Percentiles rank a stretch among this genome's conserved stretches.
Evolutionary conservation across 352 stramenopile genomes (phyloP).

Genomic region (Globisporangium orthogonon): DNA sequence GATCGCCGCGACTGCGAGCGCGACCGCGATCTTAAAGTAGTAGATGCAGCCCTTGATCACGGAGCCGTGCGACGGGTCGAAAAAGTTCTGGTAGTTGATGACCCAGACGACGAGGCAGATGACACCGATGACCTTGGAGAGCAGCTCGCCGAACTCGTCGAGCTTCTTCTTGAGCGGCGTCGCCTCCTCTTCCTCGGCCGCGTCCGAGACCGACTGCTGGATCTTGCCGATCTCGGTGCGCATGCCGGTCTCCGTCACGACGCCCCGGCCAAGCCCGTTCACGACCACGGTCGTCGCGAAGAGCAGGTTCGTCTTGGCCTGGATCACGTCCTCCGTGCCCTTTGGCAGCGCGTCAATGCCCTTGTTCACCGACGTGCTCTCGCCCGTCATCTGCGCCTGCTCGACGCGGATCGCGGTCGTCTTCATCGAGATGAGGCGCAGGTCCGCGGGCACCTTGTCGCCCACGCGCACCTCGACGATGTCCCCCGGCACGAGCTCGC

Average conservation of each 20-base stretch:
- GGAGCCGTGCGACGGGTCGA: slow-evolving; percentile 79
- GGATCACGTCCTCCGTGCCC: slow-evolving; percentile 74
- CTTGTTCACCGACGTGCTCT: slow-evolving; percentile 93
- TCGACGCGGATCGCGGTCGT: slow-evolving; percentile 93
- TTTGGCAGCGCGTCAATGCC: slow-evolving; percentile 68
- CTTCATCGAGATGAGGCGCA: slow-evolving; percentile 93
- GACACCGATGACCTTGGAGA: slow-evolving; percentile 96
- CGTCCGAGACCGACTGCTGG: slow-evolving; percentile 88
- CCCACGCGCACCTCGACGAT: slow-evolving; percentile 95
- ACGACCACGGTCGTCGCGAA: slow-evolving; percentile 98
- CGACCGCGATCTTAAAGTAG: slow-evolving; percentile 99
- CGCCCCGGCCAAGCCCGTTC: slow-evolving; percentile 88
- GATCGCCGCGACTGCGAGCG: slow-evolving; percentile 97
- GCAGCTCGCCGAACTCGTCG: slow-evolving; percentile 96
- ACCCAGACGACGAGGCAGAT: slow-evolving; percentile 97
- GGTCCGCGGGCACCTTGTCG: slow-evolving; percentile 97
- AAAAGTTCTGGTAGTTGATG: slow-evolving; percentile 98
- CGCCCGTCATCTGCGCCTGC: slow-evolving; percentile 96
- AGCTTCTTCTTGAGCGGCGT: slow-evolving; percentile 97
- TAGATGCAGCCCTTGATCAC: slow-evolving; percentile 96
- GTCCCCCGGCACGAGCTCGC: slow-evolving; percentile 95
- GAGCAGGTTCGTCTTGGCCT: slow-evolving; percentile 95
- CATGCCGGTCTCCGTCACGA: slow-evolving; percentile 97
- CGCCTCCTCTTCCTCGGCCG: slow-evolving; percentile 90
- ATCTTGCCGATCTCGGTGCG: slow-evolving; percentile 99